Evolutionary conservation across 352 stramenopile genomes (phyloP).

Genomic region (Phytophthora pluvialis): DNA sequence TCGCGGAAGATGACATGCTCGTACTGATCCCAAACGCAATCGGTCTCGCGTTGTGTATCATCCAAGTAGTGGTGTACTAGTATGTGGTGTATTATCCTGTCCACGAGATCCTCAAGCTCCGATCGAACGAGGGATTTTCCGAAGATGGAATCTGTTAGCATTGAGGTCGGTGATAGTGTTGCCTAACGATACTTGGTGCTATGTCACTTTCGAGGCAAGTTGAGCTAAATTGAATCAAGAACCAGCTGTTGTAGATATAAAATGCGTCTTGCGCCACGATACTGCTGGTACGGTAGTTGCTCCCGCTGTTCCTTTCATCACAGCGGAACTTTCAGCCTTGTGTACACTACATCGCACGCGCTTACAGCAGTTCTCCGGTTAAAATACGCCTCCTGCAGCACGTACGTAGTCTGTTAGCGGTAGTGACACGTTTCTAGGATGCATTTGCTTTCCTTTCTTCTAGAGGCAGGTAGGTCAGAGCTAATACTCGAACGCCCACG

Average conservation of each 20-base stretch:
- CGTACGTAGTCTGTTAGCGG: slow-evolving; percentile 4
- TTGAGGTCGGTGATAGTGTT: too few species aligned
- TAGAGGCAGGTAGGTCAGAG: neutral
- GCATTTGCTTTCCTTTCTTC: neutral
- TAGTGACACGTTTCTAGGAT: slow-evolving; percentile 14
- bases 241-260: too few species aligned
- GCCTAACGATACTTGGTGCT: too few species aligned
- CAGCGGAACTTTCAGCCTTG: too few species aligned
- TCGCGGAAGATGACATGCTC: slow-evolving; percentile 40
- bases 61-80: slow-evolving; percentile 29
- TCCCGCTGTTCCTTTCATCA: too few species aligned
- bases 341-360: too few species aligned
- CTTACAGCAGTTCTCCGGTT: too few species aligned
- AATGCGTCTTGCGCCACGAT: too few species aligned
- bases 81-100: slow-evolving; percentile 21
- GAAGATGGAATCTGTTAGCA: neutral
- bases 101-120: neutral
- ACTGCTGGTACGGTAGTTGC: too few species aligned
- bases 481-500: slow-evolving; percentile 80
- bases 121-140: neutral
- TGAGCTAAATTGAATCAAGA: too few species aligned
- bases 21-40: slow-evolving; percentile 44
- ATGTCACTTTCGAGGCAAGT: too few species aligned
- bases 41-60: slow-evolving; percentile 23
- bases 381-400: too few species aligned